Percentiles rank a stretch among this genome's conserved stretches.
phyloP scores from a whole-genome alignment of 768 basidiomycete species.

The Macrocybe gigantea region DNA sequence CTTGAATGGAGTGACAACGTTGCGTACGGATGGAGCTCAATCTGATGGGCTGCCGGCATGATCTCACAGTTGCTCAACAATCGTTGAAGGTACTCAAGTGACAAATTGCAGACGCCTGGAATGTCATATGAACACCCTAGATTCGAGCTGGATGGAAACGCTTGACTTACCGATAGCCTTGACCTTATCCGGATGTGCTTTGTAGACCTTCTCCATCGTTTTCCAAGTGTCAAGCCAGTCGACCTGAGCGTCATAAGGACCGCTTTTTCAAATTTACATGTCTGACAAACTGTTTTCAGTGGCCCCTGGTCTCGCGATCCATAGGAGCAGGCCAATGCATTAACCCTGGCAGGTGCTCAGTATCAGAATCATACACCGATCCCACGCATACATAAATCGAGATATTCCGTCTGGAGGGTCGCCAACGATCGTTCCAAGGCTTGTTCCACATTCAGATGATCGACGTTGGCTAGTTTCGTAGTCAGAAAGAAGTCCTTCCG shows the following conservation, averaged over 20 bases:
- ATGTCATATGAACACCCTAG: not conserved
- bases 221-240: constrained; percentile 79
- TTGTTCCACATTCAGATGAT: constrained; percentile 52
- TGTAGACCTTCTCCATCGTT: constrained; percentile 62
- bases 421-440: constrained; percentile 67
- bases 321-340: constrained; percentile 85
- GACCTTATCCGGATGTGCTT: constrained; percentile 62
- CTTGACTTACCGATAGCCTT: constrained; percentile 58
- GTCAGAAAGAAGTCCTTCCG: constrained; percentile 77
- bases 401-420: constrained; percentile 65
- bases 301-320: constrained; percentile 43
- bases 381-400: constrained; percentile 64
- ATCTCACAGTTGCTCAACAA: constrained; percentile 50
- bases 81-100: constrained; percentile 53
- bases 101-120: constrained; percentile 66
- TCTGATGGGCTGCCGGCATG: constrained; percentile 74
- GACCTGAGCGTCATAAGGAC: constrained; percentile 15
- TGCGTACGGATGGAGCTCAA: constrained; percentile 66
- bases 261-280: too few species aligned
- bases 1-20: not conserved
- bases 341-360: constrained; percentile 37
- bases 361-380: not conserved
- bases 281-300: constrained; percentile 35
- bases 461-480: constrained; percentile 61
- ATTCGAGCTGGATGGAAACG: not conserved